Evolutionary conservation across 2,329 filamentous ascomycete genomes (phyloP).

Genomic region (Dactylellina cionopaga): DNA sequence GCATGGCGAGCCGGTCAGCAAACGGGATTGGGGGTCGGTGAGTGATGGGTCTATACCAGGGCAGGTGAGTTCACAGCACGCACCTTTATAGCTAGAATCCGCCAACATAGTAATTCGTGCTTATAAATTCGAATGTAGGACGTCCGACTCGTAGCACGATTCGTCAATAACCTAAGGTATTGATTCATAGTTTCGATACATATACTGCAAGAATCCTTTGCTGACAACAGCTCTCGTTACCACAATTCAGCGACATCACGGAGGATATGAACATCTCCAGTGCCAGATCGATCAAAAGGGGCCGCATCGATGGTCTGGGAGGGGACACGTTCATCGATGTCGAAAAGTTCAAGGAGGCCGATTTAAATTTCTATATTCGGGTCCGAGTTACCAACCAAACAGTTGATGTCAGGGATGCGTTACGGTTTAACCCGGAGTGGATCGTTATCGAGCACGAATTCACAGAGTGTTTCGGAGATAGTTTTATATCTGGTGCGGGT

Average conservation of each 20-base stretch:
- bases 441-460: slow-evolving; percentile 51
- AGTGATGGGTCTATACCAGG: slow-evolving; percentile 34
- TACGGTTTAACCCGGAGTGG: slow-evolving; percentile 53
- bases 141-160: slow-evolving; percentile 34
- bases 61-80: slow-evolving; percentile 25
- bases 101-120: background rate
- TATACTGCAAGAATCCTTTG: no score
- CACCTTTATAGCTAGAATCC: background rate
- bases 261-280: slow-evolving; percentile 61
- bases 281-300: slow-evolving; percentile 60
- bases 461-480: slow-evolving; percentile 57
- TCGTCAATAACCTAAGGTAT: slow-evolving; percentile 34
- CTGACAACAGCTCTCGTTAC: no score
- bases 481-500: slow-evolving; percentile 56
- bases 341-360: slow-evolving; percentile 56
- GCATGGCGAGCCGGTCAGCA: slow-evolving; percentile 32
- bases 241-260: slow-evolving; percentile 61
- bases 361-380: slow-evolving; percentile 57
- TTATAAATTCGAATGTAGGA: background rate
- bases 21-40: slow-evolving; percentile 38
- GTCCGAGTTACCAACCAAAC: slow-evolving; percentile 58
- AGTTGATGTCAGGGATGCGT: slow-evolving; percentile 54
- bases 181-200: no score
- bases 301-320: slow-evolving; percentile 58
- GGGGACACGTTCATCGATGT: slow-evolving; percentile 48